Evolutionary conservation across 2,329 filamentous ascomycete genomes (phyloP).

Genomic region (Ustilaginoidea virens): DNA sequence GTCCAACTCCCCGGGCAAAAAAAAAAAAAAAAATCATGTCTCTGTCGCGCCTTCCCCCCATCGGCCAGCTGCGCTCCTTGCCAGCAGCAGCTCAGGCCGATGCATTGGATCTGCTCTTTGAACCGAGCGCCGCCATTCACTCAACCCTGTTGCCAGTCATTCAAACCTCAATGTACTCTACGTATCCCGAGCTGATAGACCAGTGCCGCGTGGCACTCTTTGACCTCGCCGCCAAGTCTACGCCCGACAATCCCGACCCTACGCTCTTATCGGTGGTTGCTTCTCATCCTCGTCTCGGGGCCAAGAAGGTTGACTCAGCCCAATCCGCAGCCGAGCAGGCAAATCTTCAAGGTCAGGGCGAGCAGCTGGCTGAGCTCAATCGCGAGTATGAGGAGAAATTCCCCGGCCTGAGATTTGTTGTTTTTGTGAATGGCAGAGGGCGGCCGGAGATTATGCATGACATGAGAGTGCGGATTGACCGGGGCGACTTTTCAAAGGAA

Average conservation of each 20-base stretch:
- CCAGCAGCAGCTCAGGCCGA: slow-evolving; percentile 36
- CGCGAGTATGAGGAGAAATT: slow-evolving; percentile 65
- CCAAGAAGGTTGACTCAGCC: slow-evolving; percentile 65
- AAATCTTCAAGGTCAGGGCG: slow-evolving; percentile 46
- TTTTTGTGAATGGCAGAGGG: slow-evolving; percentile 75
- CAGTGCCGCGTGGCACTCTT: slow-evolving; percentile 48
- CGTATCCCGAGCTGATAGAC: slow-evolving; percentile 55
- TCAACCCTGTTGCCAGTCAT: slow-evolving; percentile 54
- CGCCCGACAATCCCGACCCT: slow-evolving; percentile 25
- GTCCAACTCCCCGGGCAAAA: too few relatives aligned
- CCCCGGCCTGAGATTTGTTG: slow-evolving; percentile 74
- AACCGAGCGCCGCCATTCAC: slow-evolving; percentile 64
- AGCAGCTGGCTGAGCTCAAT: slow-evolving; percentile 54
- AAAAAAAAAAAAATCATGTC: slow-evolving; percentile 10
- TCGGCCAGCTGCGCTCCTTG: slow-evolving; percentile 38
- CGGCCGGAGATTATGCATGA: slow-evolving; percentile 64
- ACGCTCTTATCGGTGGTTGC: slow-evolving; percentile 59
- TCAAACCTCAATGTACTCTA: slow-evolving; percentile 36
- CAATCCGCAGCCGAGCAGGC: slow-evolving; percentile 74
- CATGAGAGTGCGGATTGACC: slow-evolving; percentile 59
- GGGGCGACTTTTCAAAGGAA: slow-evolving; percentile 51
- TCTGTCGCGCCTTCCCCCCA: slow-evolving; percentile 36
- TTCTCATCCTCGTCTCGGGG: slow-evolving; percentile 72
- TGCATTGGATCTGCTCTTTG: slow-evolving; percentile 68
- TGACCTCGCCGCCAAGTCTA: slow-evolving; percentile 37